Base-by-base conservation (phyloP, 345 rosid genomes). In the Sisymbrium altissimum region DNA sequence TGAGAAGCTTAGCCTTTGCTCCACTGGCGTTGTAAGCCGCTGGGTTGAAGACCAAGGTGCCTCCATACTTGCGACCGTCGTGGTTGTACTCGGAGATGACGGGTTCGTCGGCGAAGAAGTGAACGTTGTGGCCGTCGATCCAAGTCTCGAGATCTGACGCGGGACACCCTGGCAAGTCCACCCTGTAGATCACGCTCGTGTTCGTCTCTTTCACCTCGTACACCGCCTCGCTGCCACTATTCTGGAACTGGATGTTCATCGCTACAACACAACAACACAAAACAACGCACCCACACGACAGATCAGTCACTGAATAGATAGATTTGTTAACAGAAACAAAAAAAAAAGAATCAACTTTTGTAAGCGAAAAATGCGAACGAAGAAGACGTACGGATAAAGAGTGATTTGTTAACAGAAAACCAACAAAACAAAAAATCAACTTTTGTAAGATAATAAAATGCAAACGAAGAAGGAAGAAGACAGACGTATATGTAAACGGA, bases 81-180 rank as follows among this genome's bases (percentile, higher is more conserved):
- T 66, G 38, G 13, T 36, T 6, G 61, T 57, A 49, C 6, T 58
- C 68, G 2, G 50, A 4, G 18, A 36, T 15, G 44, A 12, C 41
- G 0, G 72, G 78, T 14, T 74, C 73, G 27, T 74, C 73, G 7
- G 78, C 78, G 54, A 66, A 74, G 73, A 74, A 66, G 9, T 74
- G 61, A 1, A 74, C 3, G 53, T 57, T 49, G 53, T 4, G 27
- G 14, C 14, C 36, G 8, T 74, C 68, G 67, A 57, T 33, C 78
- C 44, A 49, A 54, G 36, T 39, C 9, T 0, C 4, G 6, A 66
- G 78, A 12, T 66, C 78, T 3, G 78, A 74, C 12, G 12, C 45
- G 1, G 46, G 36, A 48, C 61, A 58, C 0, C 73, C 78, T 5
- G 67, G 73, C 53, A 74, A 29, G 68, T 74, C 78, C 0, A 58